phyloP scores from a whole-genome alignment of 2,329 filamentous ascomycete species.

The Sarocladium oryzae region DNA sequence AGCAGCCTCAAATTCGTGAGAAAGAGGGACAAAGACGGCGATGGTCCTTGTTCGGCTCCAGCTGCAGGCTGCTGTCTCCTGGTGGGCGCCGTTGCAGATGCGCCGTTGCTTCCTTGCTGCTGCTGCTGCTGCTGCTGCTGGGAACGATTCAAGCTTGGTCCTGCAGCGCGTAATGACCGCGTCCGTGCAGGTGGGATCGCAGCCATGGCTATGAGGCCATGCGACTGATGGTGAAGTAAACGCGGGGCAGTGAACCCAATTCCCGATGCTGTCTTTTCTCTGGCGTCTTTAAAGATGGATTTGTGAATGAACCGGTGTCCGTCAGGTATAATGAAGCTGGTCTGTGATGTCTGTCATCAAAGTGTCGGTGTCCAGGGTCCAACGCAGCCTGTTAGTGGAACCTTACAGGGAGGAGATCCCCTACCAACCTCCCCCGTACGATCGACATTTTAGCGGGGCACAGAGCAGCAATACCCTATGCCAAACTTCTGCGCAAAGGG shows the following conservation, averaged over 20 bases:
- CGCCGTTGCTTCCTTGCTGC: not conserved
- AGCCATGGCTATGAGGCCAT: not conserved
- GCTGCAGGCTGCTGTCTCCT: not conserved
- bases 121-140: not conserved
- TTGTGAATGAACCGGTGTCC: not conserved
- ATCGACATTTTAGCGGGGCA: constrained; percentile 1
- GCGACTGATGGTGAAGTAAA: no score
- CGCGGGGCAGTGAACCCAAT: not conserved
- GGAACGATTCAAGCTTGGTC: not conserved
- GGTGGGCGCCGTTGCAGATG: not conserved
- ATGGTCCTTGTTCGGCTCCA: constrained; percentile 3
- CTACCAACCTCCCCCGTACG: no score
- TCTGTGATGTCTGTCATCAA: not conserved
- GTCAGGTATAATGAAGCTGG: not conserved
- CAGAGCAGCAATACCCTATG: no score
- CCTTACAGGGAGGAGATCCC: no score
- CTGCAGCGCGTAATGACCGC: constrained; percentile 1
- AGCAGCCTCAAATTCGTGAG: constrained; percentile 79
- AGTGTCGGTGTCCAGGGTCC: constrained; percentile 1
- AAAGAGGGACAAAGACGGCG: constrained; percentile 44
- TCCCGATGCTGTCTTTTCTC: not conserved
- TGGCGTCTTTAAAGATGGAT: not conserved
- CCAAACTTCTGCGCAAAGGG: no score
- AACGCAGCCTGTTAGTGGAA: no score
- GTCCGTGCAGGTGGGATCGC: constrained; percentile 1